Conservation (phyloP, 2,329 filamentous ascomycete species). For the Penicillium sp. region DNA sequence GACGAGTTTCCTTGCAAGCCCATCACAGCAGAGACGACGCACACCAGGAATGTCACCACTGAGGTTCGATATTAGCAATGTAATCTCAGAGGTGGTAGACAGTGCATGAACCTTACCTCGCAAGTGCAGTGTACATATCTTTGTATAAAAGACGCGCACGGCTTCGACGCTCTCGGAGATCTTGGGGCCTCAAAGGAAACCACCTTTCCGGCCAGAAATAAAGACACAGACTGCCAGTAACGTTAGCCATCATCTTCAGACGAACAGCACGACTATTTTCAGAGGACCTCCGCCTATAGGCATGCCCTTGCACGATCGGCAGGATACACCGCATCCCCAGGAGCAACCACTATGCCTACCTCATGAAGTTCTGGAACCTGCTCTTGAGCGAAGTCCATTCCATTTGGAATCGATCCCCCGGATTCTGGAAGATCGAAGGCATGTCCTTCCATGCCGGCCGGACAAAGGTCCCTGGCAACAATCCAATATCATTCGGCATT, state of each 20-base stretch:
- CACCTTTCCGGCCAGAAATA: slow-evolving; percentile 12
- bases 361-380: slow-evolving; percentile 33
- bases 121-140: slow-evolving; percentile 49
- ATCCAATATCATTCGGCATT: slow-evolving; percentile 46
- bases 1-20: slow-evolving; percentile 36
- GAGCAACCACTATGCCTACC: slow-evolving; percentile 26
- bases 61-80: slow-evolving; percentile 3
- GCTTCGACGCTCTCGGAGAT: slow-evolving; percentile 37
- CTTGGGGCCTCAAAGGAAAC: slow-evolving; percentile 22
- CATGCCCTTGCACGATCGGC: too few relatives aligned
- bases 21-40: slow-evolving; percentile 38
- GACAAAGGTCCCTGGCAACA: slow-evolving; percentile 46
- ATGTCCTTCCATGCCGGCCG: slow-evolving; percentile 40
- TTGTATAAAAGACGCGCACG: slow-evolving; percentile 44
- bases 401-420: slow-evolving; percentile 35
- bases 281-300: too few relatives aligned
- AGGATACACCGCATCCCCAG: too few relatives aligned
- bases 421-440: slow-evolving; percentile 41
- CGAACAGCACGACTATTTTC: too few relatives aligned
- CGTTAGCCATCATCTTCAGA: slow-evolving; percentile 6
- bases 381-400: slow-evolving; percentile 43
- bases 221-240: slow-evolving; percentile 1
- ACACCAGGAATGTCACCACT: slow-evolving; percentile 39
- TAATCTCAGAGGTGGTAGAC: background rate
- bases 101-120: slow-evolving; percentile 37